These are phyloP conservation scores for Hypoxylon trugodes DNA, from an alignment of 495 filamentous ascomycete genomes.

Conservation along the genomic window DNA sequence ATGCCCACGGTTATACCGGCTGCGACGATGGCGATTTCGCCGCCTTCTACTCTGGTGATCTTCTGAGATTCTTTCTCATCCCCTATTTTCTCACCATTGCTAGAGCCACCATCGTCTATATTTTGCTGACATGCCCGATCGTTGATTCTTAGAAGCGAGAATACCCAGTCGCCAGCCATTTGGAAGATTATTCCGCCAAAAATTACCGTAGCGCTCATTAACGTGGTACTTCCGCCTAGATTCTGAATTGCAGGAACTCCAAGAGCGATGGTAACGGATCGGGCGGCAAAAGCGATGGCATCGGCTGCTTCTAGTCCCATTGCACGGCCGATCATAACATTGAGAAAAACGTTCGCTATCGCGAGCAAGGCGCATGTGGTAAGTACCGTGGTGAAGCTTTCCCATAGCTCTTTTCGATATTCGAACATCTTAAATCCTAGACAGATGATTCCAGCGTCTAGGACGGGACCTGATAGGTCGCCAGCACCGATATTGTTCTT, in stretches of 20 bases:
- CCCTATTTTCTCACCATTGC: background rate
- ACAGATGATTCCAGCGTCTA: conserved; percentile 56
- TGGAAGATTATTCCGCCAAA: conserved; percentile 57
- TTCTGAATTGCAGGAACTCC: conserved; percentile 45
- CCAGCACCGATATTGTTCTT: conserved; percentile 49
- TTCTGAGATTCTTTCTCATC: background rate
- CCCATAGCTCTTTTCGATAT: conserved; percentile 51
- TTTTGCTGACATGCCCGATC: conserved; percentile 10
- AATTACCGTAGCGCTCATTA: conserved; percentile 57
- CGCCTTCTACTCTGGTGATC: background rate
- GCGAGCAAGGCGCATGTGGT: conserved; percentile 46
- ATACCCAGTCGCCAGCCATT: conserved; percentile 52
- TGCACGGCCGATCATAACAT: conserved; percentile 46
- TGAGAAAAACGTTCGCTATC: conserved; percentile 46
- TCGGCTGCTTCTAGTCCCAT: conserved; percentile 46
- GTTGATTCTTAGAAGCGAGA: conserved; percentile 33
- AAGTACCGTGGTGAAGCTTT: conserved; percentile 47
- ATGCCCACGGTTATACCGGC: conserved; percentile 57
- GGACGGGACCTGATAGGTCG: conserved; percentile 51
- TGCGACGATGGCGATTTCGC: conserved; percentile 47
- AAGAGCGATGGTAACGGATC: conserved; percentile 54
- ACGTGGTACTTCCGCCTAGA: conserved; percentile 49
- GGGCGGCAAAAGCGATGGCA: conserved; percentile 53
- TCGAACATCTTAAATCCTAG: conserved; percentile 60
- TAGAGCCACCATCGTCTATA: background rate